Conservation (phyloP, 306 rosid species). For the Quercus rubra region DNA sequence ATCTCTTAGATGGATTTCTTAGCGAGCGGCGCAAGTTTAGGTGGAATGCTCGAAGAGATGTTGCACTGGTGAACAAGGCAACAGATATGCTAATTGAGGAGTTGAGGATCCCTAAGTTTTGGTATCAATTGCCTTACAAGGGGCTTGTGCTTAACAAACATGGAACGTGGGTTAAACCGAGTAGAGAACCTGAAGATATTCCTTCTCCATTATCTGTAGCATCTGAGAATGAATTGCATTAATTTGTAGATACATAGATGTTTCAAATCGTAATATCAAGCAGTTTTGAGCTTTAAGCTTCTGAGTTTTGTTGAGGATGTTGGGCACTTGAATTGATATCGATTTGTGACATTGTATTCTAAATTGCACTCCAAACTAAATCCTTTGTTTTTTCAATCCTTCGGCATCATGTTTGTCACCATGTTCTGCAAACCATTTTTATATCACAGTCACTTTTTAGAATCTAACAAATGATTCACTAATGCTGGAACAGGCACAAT, state of each 20-base stretch:
- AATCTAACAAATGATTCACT: no score
- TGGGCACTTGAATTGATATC: neutral
- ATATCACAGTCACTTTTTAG: no score
- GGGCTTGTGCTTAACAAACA: conserved; percentile 53
- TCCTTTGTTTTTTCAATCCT: no score
- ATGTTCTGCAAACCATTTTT: no score
- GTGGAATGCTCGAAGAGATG: conserved; percentile 51
- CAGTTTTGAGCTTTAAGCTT: neutral
- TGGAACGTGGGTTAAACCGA: conserved; percentile 75
- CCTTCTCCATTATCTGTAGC: conserved; percentile 40
- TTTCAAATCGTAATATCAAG: neutral
- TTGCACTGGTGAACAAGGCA: conserved; percentile 64
- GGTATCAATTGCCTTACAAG: conserved; percentile 61
- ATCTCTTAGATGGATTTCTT: conserved; percentile 59
- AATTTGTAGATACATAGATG: neutral
- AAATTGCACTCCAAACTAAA: no score
- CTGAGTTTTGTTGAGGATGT: neutral
- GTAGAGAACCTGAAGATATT: conserved; percentile 52
- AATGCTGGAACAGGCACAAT: no score
- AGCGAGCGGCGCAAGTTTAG: conserved; percentile 26
- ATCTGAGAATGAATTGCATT: neutral
- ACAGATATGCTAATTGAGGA: conserved; percentile 55
- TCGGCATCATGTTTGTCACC: no score
- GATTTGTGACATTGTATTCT: neutral
- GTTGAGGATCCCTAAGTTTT: conserved; percentile 51